phyloP scores from a whole-genome alignment of 768 basidiomycete genomes.

The Hortiboletus campestris region DNA sequence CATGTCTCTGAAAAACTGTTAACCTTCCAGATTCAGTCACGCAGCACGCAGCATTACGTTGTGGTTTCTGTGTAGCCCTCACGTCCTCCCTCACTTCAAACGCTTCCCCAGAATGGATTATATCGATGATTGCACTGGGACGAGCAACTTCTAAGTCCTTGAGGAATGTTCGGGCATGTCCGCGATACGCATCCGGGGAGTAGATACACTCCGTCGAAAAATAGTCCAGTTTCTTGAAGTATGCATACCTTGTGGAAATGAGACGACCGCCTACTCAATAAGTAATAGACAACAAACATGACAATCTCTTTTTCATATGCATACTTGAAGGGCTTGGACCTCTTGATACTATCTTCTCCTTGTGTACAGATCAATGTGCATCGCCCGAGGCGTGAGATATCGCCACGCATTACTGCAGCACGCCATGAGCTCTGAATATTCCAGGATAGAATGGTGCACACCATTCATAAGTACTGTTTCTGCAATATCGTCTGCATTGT shows the following conservation, averaged over 20 bases:
- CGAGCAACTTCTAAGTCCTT: constrained; percentile 94
- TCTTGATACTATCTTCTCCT: constrained; percentile 93
- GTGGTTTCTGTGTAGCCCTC: constrained; percentile 77
- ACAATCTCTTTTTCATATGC: constrained; percentile 99
- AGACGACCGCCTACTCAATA: constrained; percentile 7
- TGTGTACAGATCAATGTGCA: constrained; percentile 95
- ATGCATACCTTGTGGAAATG: constrained; percentile 77
- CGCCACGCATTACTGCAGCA: constrained; percentile 88
- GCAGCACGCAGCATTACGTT: constrained; percentile 56
- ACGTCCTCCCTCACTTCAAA: constrained; percentile 85
- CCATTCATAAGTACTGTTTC: constrained; percentile 99
- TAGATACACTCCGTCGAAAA: constrained; percentile 99
- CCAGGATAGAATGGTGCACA: constrained; percentile 38
- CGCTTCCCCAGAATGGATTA: constrained; percentile 94
- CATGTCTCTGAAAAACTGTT: constrained; percentile 67
- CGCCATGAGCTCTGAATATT: background rate
- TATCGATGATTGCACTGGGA: constrained; percentile 95
- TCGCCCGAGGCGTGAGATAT: constrained; percentile 89
- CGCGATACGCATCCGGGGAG: constrained; percentile 97
- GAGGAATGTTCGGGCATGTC: constrained; percentile 90
- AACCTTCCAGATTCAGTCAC: background rate
- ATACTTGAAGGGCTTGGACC: constrained; percentile 99
- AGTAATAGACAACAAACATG: constrained; percentile 56
- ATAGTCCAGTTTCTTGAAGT: constrained; percentile 98
- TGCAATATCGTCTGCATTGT: constrained; percentile 99